Base-by-base conservation (phyloP, 345 rosid species). In the Odontarrhena argentea region DNA sequence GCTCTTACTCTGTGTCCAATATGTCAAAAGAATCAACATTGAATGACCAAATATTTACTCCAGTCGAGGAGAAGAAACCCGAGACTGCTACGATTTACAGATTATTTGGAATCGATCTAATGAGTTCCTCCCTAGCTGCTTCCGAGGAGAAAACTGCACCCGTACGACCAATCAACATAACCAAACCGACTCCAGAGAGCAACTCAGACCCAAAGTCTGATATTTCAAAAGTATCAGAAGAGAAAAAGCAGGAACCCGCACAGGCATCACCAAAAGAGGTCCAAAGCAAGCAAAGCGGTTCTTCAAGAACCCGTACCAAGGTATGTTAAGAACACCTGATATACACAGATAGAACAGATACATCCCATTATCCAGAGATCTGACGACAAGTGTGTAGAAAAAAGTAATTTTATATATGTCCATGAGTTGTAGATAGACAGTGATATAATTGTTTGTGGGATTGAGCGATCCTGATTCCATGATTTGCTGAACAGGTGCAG, bases 101-200 rank as follows among this genome's bases (percentile, higher is more conserved):
- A 49, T 78, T 92, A 71, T 92, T 92, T 65, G 97, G 97, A 47
- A 73, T 92, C 60, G 92, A 89, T 43, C 78, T 92, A 58, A 87
- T 78, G 43, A 83, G 79, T 71, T 77, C 74, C 64, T 67, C 77
- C 43, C n/a, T 24, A 25, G 72, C 66, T 45, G 36, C 74, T 65
- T 54, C 71, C 10, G 64, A 51, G 36, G 88, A 80, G 67, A 84
- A 73, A 78, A 67, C 67, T 54, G 65, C 79, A 48, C 69, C 76
- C 40, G 38, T 70, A 7, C 76, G 58, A 72, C 75, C 80, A 45
- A 52, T 65, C 30, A 55, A 59, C 47, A 46, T 72, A 46, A 69
- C 81, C 42, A 79, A 71, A 45, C 68, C 74, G 58, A 60, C 69
- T 24, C 47, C 64, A 7, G 91, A 87, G 46, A 73, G 73, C 51